A percentile compares a stretch with the other conserved stretches of the same genome.
phyloP scores from a whole-genome alignment of 768 basidiomycete genomes.

The Termitomyces sp. region DNA sequence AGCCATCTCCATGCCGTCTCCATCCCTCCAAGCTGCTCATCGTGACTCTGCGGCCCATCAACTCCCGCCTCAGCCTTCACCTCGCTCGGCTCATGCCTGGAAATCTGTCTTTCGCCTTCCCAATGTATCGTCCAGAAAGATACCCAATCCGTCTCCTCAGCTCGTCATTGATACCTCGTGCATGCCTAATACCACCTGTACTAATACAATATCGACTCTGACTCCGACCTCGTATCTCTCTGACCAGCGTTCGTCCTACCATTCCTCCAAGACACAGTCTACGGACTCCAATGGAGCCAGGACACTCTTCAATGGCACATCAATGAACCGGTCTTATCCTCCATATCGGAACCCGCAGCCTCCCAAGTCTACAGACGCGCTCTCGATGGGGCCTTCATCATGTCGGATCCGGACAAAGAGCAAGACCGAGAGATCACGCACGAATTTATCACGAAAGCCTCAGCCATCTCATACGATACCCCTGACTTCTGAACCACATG shows the following conservation, averaged over 20 bases:
- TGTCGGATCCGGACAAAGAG: constrained; percentile 30
- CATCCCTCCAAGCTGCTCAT: constrained; percentile 11
- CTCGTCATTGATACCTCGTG: constrained; percentile 48
- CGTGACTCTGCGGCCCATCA: constrained; percentile 14
- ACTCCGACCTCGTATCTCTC: constrained; percentile 50
- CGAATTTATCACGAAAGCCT: constrained; percentile 20
- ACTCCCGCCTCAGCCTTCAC: constrained; percentile 12
- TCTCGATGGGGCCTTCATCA: constrained; percentile 28
- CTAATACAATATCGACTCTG: constrained; percentile 38
- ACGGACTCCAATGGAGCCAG: constrained; percentile 56
- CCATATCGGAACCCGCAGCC: constrained; percentile 24
- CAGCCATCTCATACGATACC: constrained; percentile 27
- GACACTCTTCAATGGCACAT: constrained; percentile 21
- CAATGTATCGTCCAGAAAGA: constrained; percentile 60
- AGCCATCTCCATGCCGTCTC: constrained; percentile 17
- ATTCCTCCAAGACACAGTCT: constrained; percentile 73
- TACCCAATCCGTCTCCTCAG: constrained; percentile 33
- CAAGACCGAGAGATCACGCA: constrained; percentile 42
- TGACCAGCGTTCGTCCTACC: constrained; percentile 70
- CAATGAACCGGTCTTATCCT: constrained; percentile 24
- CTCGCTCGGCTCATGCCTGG: constrained; percentile 45
- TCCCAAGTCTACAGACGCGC: constrained; percentile 34
- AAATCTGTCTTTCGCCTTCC: constrained; percentile 72
- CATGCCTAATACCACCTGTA: constrained; percentile 27
- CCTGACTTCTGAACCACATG: constrained; percentile 41